Base-by-base conservation (phyloP, 495 filamentous ascomycete species). In the Opeltia flavorubescens region DNA sequence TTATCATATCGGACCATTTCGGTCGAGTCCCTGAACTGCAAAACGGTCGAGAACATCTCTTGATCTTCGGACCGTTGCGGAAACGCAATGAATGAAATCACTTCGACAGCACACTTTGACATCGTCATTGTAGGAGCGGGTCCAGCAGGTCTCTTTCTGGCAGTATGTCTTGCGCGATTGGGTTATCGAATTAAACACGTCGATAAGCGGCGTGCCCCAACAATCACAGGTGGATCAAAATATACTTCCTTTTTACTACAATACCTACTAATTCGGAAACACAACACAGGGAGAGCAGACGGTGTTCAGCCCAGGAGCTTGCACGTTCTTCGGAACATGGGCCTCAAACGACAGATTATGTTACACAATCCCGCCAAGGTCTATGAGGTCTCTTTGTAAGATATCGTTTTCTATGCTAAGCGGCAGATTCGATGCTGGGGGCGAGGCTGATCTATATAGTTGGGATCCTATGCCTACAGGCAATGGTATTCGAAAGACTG, bases 61-160 rank as follows among this genome's bases (percentile, higher is more conserved):
- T n/a, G n/a, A n/a, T n/a, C n/a, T n/a, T n/a, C n/a, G n/a, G n/a
- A n/a, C n/a, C n/a, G n/a, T n/a, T n/a, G n/a, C n/a, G n/a, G n/a
- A n/a, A 27, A 30, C 59, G 60, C 24, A 29, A 73, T 73, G 69
- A n/a, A n/a, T n/a, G n/a, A 11, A 34, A 34, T 34, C 12, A 54
- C 55, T 25, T 47, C 51, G 11, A 50, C 57, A 41, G 51, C 65
- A 51, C 70, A 62, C 13, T 80, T 79, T 60, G 81, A 85, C 54
- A 76, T 83, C 49, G 85, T 93, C 56, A 87, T 95, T 55, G 70
- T 95, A 47, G 87, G 87, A 49, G 88, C 87, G 41, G 86, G 87
- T 27, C 86, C 88, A n/a, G 86, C 85, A 25, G 88, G 87, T 33
- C 73, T 93, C 44, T 75, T 89, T 56, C 73, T 94, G 12, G 87